Evolutionary conservation across 371 early-diverging fungal species (phyloP).

Genomic region (Dipsacomyces acuminosporus): DNA sequence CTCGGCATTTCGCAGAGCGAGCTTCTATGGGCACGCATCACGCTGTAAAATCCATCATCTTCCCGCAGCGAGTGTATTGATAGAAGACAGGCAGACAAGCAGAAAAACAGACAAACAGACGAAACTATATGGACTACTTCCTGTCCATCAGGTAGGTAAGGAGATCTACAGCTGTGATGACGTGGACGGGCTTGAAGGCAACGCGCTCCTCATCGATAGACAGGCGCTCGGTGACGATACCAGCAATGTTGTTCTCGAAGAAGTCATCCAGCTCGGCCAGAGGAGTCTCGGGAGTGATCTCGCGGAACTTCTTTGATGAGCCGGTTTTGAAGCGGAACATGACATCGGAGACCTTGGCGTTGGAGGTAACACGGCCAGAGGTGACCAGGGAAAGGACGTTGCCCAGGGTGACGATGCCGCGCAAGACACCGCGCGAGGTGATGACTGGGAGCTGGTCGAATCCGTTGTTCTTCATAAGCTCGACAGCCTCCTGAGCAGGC

Average conservation of each 20-base stretch:
- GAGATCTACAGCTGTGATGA: conserved; percentile 89
- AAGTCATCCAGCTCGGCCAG: conserved; percentile 76
- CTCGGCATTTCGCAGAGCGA: too few relatives aligned
- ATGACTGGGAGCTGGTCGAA: conserved; percentile 96
- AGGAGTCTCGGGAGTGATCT: conserved; percentile 78
- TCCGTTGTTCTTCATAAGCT: conserved; percentile 78
- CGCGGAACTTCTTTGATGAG: conserved; percentile 64
- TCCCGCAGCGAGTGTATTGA: too few relatives aligned
- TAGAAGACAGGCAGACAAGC: neutral
- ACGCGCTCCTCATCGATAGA: conserved; percentile 51
- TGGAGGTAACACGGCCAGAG: conserved; percentile 60
- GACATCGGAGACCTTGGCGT: conserved; percentile 65
- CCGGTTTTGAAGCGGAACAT: conserved; percentile 82
- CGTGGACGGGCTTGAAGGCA: conserved; percentile 64
- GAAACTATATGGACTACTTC: conserved; percentile 3
- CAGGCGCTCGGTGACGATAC: conserved; percentile 75
- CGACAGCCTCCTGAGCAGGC: conserved; percentile 73
- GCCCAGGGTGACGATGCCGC: conserved; percentile 84
- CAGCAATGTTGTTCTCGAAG: conserved; percentile 86
- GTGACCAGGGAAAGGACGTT: conserved; percentile 80
- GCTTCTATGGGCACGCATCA: too few relatives aligned
- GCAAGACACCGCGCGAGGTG: conserved; percentile 54
- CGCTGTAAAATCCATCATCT: too few relatives aligned
- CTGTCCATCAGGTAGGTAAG: conserved; percentile 66
- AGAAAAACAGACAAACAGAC: neutral